phyloP scores from a whole-genome alignment of 192 early-diverging fungal species.

The Lobosporangium transversale region DNA sequence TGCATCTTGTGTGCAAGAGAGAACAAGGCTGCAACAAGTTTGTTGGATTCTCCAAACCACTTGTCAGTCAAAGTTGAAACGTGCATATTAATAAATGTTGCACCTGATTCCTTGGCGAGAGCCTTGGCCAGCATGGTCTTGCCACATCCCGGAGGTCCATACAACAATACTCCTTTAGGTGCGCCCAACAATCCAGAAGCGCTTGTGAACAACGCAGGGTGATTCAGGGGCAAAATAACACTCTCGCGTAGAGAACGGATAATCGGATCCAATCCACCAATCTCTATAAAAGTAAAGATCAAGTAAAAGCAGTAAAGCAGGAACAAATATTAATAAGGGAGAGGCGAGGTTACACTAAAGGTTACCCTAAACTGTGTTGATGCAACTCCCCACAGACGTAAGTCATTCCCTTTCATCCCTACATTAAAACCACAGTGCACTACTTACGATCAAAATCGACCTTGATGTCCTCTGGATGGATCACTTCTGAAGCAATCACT shows the following conservation, averaged over 20 bases:
- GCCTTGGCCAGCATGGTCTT: slow-evolving; percentile 99
- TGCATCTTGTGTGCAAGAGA: slow-evolving; percentile 93
- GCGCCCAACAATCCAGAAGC: slow-evolving; percentile 88
- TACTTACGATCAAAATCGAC: slow-evolving; percentile 81
- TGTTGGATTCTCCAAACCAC: slow-evolving; percentile 98
- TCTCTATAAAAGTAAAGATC: slow-evolving; percentile 64
- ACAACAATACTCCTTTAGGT: slow-evolving; percentile 94
- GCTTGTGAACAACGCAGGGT: slow-evolving; percentile 90
- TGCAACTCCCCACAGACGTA: too few relatives aligned
- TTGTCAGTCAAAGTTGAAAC: slow-evolving; percentile 97
- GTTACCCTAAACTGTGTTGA: too few relatives aligned
- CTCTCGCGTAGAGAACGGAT: slow-evolving; percentile 92
- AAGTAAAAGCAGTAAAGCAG: slow-evolving; percentile 1
- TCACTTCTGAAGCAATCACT: slow-evolving; percentile 93
- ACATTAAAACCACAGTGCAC: too few relatives aligned
- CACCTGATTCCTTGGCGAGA: slow-evolving; percentile 95
- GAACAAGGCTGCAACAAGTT: slow-evolving; percentile 92
- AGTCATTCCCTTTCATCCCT: too few relatives aligned
- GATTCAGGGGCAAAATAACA: slow-evolving; percentile 95
- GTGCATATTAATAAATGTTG: slow-evolving; percentile 98
- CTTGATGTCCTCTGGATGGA: slow-evolving; percentile 90
- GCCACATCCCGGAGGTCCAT: slow-evolving; percentile 95
- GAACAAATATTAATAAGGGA: background rate
- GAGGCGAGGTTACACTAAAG: background rate
- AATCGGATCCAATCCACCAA: slow-evolving; percentile 93